Percentiles rank a stretch among this genome's conserved stretches.
Conservation (phyloP, 1,139 yeast species). For the Yamadazyma diospyri region DNA sequence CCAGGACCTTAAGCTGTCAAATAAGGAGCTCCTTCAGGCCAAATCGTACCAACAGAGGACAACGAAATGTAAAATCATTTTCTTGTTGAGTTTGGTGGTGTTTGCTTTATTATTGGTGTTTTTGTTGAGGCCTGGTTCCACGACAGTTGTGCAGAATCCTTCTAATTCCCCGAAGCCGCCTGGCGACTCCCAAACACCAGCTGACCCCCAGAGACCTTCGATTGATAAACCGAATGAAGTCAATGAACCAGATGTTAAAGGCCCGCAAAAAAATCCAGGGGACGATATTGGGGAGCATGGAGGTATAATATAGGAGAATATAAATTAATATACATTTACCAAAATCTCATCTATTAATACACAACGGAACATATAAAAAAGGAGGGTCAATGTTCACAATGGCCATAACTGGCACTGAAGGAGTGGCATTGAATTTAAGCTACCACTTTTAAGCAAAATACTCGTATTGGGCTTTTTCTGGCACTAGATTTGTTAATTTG, state of each 20-base stretch:
- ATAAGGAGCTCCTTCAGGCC: slow-evolving; percentile 73
- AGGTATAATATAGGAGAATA: too few relatives aligned
- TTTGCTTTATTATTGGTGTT: slow-evolving; percentile 69
- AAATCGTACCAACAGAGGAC: slow-evolving; percentile 81
- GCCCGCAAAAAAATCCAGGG: background rate
- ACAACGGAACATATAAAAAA: slow-evolving; percentile 1
- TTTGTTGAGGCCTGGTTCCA: slow-evolving; percentile 56
- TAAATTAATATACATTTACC: too few relatives aligned
- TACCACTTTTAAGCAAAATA: too few relatives aligned
- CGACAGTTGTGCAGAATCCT: slow-evolving; percentile 24
- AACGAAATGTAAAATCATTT: slow-evolving; percentile 84
- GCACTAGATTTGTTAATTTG: too few relatives aligned
- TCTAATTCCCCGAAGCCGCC: slow-evolving; percentile 14
- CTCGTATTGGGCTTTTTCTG: too few relatives aligned
- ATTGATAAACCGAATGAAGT: slow-evolving; percentile 5
- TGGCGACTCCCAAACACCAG: too few relatives aligned
- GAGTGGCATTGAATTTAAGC: too few relatives aligned
- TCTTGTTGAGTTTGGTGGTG: slow-evolving; percentile 67
- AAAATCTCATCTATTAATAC: too few relatives aligned
- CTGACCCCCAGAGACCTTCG: slow-evolving; percentile 1
- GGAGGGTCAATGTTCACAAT: too few relatives aligned
- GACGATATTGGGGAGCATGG: slow-evolving; percentile 1
- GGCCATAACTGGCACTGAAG: slow-evolving; percentile 20
- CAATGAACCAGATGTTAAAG: slow-evolving; percentile 1
- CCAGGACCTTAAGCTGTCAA: slow-evolving; percentile 71